phyloP scores from a whole-genome alignment of 495 filamentous ascomycete species.

The Opeltia flavorubescens region DNA sequence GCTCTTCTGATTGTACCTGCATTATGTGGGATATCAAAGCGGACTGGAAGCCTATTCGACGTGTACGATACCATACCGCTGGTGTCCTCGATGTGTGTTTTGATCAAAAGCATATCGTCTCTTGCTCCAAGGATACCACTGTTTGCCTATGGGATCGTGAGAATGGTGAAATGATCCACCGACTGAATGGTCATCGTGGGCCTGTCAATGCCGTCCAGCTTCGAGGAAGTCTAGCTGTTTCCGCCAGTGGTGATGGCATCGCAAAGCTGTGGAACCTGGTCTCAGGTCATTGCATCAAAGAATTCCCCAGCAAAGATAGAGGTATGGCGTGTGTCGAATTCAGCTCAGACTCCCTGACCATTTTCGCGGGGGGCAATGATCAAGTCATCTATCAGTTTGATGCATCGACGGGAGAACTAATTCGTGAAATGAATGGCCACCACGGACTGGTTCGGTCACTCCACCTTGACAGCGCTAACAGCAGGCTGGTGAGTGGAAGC shows the following conservation, averaged over 20 bases:
- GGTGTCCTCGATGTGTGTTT: constrained; percentile 90
- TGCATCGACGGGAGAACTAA: constrained; percentile 71
- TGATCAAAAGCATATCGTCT: constrained; percentile 81
- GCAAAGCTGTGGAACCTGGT: constrained; percentile 92
- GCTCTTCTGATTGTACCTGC: constrained; percentile 81
- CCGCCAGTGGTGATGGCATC: constrained; percentile 80
- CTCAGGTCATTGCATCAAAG: constrained; percentile 69
- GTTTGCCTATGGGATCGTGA: constrained; percentile 88
- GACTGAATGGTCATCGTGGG: constrained; percentile 68
- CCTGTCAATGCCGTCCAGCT: constrained; percentile 94
- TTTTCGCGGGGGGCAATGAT: constrained; percentile 89
- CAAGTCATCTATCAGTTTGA: constrained; percentile 89
- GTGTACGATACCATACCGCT: constrained; percentile 61
- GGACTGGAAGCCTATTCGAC: constrained; percentile 61
- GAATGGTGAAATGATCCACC: constrained; percentile 57
- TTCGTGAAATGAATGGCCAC: constrained; percentile 66
- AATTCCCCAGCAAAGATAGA: constrained; percentile 74
- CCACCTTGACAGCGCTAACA: constrained; percentile 71
- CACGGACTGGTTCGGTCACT: constrained; percentile 69
- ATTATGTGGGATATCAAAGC: constrained; percentile 78
- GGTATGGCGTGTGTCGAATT: constrained; percentile 94
- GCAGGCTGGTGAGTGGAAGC: constrained; percentile 74
- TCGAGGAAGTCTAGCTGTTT: constrained; percentile 79
- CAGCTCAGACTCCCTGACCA: constrained; percentile 73
- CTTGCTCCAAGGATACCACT: constrained; percentile 84